phyloP scores from a whole-genome alignment of 345 rosid genomes.

The Murraya paniculata region DNA sequence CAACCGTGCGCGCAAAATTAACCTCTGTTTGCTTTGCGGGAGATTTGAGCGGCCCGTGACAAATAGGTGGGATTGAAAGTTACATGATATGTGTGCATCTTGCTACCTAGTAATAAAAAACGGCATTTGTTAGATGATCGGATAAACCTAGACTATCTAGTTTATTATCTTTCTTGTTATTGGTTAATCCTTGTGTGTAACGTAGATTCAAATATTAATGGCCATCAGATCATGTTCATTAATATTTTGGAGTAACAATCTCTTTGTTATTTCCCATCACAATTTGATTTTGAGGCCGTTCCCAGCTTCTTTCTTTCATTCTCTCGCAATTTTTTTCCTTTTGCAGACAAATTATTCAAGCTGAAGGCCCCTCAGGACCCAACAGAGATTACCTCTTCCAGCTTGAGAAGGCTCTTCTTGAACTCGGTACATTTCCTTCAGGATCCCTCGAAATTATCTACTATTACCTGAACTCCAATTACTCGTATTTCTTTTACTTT shows the following conservation, averaged over 20 bases:
- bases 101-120: neutral
- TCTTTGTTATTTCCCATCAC: neutral
- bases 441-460: neutral
- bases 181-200: neutral
- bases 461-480: neutral
- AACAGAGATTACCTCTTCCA: slow-evolving; percentile 85
- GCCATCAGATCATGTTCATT: neutral
- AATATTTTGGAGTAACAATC: neutral
- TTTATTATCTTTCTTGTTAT: neutral
- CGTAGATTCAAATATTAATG: neutral
- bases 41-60: no score
- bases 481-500: neutral
- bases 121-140: neutral
- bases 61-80: neutral
- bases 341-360: slow-evolving; percentile 64
- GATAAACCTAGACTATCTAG: neutral
- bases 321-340: neutral
- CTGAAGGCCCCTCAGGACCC: slow-evolving; percentile 95
- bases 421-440: slow-evolving; percentile 41
- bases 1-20: no score
- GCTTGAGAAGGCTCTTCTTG: slow-evolving; percentile 64
- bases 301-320: neutral
- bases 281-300: neutral
- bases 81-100: neutral
- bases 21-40: no score